A percentile compares a stretch with the other conserved stretches of the same genome.
phyloP scores from a whole-genome alignment of 495 filamentous ascomycete genomes.

The Neurospora sp. region DNA sequence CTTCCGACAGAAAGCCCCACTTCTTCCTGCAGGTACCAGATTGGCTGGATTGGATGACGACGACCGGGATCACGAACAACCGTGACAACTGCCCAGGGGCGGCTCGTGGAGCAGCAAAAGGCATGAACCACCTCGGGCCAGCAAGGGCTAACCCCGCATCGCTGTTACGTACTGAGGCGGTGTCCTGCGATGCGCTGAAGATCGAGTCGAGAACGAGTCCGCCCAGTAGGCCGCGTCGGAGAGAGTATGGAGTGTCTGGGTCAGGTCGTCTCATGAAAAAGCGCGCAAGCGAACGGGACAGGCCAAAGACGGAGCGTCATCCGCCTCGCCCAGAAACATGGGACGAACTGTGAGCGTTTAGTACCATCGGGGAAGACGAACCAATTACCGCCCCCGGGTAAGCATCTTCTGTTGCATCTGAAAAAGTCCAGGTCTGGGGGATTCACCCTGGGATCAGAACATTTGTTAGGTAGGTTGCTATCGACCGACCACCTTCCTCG shows the following conservation, averaged over 20 bases:
- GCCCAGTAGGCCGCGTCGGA: background rate
- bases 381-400: background rate
- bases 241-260: background rate
- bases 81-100: background rate
- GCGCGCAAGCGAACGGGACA: background rate
- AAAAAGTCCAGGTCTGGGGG: background rate
- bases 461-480: background rate
- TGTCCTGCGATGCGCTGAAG: background rate
- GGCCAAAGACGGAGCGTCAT: background rate
- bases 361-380: background rate
- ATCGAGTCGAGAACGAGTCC: background rate
- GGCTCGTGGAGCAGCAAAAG: background rate
- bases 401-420: background rate
- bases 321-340: constrained; percentile 8
- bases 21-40: constrained; percentile 26
- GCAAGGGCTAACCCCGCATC: background rate
- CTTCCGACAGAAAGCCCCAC: constrained; percentile 1
- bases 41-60: constrained; percentile 25
- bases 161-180: background rate
- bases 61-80: constrained; percentile 10
- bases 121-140: background rate
- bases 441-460: background rate
- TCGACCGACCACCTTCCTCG: background rate
- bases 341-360: constrained; percentile 2
- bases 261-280: background rate